Percentiles rank a stretch among this genome's conserved stretches.
Conservation (phyloP, 192 early-diverging fungal genomes). For the Spizellomyces sp. region DNA sequence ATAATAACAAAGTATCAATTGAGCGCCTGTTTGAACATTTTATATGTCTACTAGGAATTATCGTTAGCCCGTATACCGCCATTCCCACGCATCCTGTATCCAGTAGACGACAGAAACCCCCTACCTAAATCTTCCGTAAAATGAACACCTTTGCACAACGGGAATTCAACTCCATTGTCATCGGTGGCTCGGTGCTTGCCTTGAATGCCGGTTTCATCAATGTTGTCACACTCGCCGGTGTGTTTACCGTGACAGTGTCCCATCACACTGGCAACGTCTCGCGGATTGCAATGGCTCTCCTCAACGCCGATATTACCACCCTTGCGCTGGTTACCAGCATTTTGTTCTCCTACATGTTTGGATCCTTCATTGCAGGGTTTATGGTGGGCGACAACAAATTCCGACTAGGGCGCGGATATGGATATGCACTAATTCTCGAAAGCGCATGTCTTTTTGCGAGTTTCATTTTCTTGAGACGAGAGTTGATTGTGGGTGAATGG, state of each 20-base stretch:
- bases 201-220: slow-evolving; percentile 64
- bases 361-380: slow-evolving; percentile 53
- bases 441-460: slow-evolving; percentile 46
- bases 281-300: slow-evolving; percentile 48
- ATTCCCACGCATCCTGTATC: no score
- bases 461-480: slow-evolving; percentile 42
- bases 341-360: slow-evolving; percentile 54
- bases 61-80: no score
- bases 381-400: slow-evolving; percentile 62
- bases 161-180: slow-evolving; percentile 59
- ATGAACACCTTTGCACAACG: slow-evolving; percentile 56
- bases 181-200: slow-evolving; percentile 51
- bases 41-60: no score
- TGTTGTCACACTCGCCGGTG: slow-evolving; percentile 59
- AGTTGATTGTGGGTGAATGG: slow-evolving; percentile 57
- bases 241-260: slow-evolving; percentile 50
- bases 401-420: slow-evolving; percentile 52
- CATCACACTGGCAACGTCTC: slow-evolving; percentile 58
- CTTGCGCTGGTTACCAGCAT: slow-evolving; percentile 49
- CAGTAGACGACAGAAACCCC: no score
- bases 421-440: slow-evolving; percentile 49
- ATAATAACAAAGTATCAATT: no score
- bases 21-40: no score
- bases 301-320: slow-evolving; percentile 46
- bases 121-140: no score